A percentile compares a stretch with the other conserved stretches of the same genome.
These are phyloP conservation scores for Starmera stellimalicola DNA, from an alignment of 1,139 yeast genomes.

Conservation along the genomic window DNA sequence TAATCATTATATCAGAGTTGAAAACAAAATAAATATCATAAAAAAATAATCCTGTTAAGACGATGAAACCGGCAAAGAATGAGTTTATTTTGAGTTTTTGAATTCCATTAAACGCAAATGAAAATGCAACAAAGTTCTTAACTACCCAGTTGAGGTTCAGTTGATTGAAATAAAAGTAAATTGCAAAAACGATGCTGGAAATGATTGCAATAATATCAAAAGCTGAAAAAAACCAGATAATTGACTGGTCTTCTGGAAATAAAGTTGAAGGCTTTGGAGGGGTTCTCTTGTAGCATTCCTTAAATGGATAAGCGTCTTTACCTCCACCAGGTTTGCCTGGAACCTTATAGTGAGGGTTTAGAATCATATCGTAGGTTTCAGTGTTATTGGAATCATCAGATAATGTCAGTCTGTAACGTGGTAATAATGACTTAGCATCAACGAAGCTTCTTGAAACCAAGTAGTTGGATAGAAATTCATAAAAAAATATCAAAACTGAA, in stretches of 20 bases:
- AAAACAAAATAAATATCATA: constrained; percentile 66
- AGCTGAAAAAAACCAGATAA: constrained; percentile 27
- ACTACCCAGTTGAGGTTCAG: constrained; percentile 27
- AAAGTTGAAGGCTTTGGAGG: constrained; percentile 16
- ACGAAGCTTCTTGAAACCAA: too few relatives aligned
- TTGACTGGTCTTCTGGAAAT: constrained; percentile 21
- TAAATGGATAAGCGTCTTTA: constrained; percentile 1
- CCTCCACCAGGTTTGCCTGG: too few relatives aligned
- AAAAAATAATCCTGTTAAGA: constrained; percentile 41
- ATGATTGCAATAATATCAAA: constrained; percentile 24
- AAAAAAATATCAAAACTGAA: constrained; percentile 16
- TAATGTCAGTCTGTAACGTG: constrained; percentile 24
- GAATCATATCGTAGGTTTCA: constrained; percentile 21
- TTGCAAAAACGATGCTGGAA: constrained; percentile 15
- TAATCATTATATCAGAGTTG: constrained; percentile 50
- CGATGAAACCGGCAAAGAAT: constrained; percentile 35
- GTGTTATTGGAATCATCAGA: constrained; percentile 23
- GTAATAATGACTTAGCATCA: constrained; percentile 9
- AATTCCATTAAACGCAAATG: constrained; percentile 30
- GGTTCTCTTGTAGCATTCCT: constrained; percentile 16
- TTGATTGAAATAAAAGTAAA: constrained; percentile 20
- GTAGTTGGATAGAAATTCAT: constrained; percentile 11
- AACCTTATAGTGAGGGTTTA: constrained; percentile 14
- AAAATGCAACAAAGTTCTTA: constrained; percentile 28
- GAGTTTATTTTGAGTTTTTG: constrained; percentile 25